Base-by-base conservation (phyloP, 2,329 filamentous ascomycete species). In the Trichoderma sp. region DNA sequence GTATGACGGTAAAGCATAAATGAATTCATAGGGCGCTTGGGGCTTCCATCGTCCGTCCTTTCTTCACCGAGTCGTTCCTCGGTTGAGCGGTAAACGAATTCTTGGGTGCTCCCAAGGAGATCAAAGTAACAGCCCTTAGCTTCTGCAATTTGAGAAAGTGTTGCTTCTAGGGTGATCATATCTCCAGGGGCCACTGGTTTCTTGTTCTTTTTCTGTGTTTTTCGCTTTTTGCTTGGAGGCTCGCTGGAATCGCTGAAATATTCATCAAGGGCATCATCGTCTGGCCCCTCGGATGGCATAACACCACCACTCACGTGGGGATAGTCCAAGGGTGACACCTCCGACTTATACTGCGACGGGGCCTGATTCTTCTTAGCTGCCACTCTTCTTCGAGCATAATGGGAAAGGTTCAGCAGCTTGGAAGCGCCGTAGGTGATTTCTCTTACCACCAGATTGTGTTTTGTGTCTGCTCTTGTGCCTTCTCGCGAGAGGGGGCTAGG, bases 1-100 rank as follows among this genome's bases (percentile, higher is more conserved):
- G 95, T 94, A 78, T 97, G 98, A 59, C 97, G 93, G 83, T 99
- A 99, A 68, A 99, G 88, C 93, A 99, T 98, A 86, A 98, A 99
- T 1, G 94, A 96, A 83, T 99, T 99, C 93, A n/a, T n/a, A n/a
- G n/a, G n/a, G n/a, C n/a, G n/a, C n/a, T n/a, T n/a, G n/a, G n/a
- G n/a, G n/a, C n/a, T n/a, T n/a, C n/a, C n/a, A n/a, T n/a, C n/a
- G n/a, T n/a, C n/a, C n/a, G n/a, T n/a, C n/a, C n/a, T n/a, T n/a
- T n/a, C n/a, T n/a, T n/a, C n/a, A n/a, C n/a, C n/a, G n/a, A n/a
- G n/a, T n/a, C n/a, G n/a, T n/a, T n/a, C n/a, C n/a, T n/a, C n/a
- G n/a, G n/a, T n/a, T n/a, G n/a, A n/a, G n/a, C n/a, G n/a, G n/a
- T n/a, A n/a, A n/a, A n/a, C n/a, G n/a, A n/a, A n/a, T n/a, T n/a